phyloP scores from a whole-genome alignment of 1,139 yeast genomes.

The Spathaspora sp. region DNA sequence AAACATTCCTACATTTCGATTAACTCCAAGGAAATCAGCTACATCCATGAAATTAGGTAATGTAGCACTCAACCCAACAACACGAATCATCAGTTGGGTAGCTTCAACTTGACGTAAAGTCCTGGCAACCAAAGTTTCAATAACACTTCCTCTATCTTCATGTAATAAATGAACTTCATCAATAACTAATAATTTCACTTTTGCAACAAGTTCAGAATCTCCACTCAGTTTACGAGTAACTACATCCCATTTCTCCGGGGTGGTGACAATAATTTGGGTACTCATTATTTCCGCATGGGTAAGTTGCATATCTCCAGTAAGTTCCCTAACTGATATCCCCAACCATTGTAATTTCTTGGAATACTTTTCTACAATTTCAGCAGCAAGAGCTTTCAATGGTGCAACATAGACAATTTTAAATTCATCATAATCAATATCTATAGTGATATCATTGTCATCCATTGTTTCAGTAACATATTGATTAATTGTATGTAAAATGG shows the following conservation, averaged over 20 bases:
- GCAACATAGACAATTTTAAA: constrained; percentile 95
- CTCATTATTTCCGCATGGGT: constrained; percentile 77
- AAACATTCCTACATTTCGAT: constrained; percentile 85
- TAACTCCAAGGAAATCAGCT: constrained; percentile 92
- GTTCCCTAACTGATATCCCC: constrained; percentile 81
- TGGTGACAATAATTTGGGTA: constrained; percentile 91
- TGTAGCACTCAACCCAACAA: constrained; percentile 96
- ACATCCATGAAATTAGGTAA: constrained; percentile 93
- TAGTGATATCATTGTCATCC: constrained; percentile 49
- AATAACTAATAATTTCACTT: constrained; percentile 80
- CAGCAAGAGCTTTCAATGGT: constrained; percentile 94
- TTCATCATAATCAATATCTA: constrained; percentile 73
- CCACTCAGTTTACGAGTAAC: constrained; percentile 89
- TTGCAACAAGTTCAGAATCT: constrained; percentile 81
- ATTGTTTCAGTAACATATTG: constrained; percentile 54
- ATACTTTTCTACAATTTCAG: constrained; percentile 93
- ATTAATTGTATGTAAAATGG: constrained; percentile 79
- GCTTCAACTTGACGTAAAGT: constrained; percentile 93
- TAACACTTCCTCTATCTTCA: constrained; percentile 97
- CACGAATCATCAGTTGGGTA: constrained; percentile 89
- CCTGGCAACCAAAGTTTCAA: constrained; percentile 93
- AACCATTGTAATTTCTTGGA: constrained; percentile 77
- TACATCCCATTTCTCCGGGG: constrained; percentile 99
- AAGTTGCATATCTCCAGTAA: constrained; percentile 97
- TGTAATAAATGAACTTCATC: constrained; percentile 97